Conservation (phyloP, 1,139 yeast genomes). For the Scheffersomyces parashehatae region DNA sequence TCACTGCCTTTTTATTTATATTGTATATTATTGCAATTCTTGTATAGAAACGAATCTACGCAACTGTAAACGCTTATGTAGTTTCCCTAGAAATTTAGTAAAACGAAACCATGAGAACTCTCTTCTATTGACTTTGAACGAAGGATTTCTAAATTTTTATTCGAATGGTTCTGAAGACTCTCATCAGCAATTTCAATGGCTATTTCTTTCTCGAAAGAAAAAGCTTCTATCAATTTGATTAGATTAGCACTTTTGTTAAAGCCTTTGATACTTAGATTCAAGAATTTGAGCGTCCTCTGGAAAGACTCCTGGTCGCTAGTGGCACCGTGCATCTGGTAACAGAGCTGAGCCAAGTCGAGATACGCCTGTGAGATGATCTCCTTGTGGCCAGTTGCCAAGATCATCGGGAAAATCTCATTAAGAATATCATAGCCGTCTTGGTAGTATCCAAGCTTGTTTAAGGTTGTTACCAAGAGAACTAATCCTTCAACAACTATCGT, state of each 20-base stretch:
- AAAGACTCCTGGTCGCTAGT: conserved; percentile 12
- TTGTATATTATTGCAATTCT: no score
- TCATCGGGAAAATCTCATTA: conserved; percentile 38
- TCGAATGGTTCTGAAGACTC: conserved; percentile 33
- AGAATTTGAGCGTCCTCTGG: conserved; percentile 30
- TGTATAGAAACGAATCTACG: no score
- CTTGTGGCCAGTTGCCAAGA: conserved; percentile 34
- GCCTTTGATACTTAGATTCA: conserved; percentile 46
- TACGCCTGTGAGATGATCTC: conserved; percentile 39
- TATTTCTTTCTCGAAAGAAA: conserved; percentile 36
- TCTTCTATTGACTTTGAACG: conserved; percentile 31
- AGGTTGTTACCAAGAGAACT: conserved; percentile 35
- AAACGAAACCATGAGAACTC: conserved; percentile 23
- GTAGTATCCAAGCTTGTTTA: conserved; percentile 34
- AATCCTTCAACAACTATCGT: conserved; percentile 42
- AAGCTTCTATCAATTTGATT: conserved; percentile 30
- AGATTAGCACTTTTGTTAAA: conserved; percentile 35
- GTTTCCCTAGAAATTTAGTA: background rate
- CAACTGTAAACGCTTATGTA: no score
- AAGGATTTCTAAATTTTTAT: conserved; percentile 29
- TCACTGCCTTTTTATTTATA: no score
- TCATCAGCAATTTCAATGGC: conserved; percentile 27
- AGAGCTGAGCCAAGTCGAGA: conserved; percentile 34
- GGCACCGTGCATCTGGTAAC: conserved; percentile 19
- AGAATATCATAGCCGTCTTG: conserved; percentile 41